Evolutionary conservation across 73 alveolate species (phyloP).

Genomic region (Tetrahymena malaccensis): DNA sequence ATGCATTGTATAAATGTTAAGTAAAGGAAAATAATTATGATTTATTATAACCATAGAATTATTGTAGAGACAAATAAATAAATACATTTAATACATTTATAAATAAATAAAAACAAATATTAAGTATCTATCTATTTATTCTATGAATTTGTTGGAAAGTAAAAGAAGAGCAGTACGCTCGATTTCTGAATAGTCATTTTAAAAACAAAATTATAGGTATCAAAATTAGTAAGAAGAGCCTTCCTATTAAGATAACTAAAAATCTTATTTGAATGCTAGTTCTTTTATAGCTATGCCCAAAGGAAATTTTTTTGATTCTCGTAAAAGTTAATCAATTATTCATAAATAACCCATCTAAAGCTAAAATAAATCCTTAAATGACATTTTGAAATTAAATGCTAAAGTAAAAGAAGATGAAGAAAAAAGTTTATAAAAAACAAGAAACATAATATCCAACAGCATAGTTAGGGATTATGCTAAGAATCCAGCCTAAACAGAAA

Average conservation of each 20-base stretch:
- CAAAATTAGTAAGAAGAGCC: neutral
- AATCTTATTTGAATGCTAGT: neutral
- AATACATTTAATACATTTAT: neutral
- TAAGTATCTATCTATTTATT: neutral
- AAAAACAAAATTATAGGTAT: neutral
- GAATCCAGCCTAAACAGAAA: neutral
- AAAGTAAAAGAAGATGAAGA: neutral
- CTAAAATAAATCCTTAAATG: neutral
- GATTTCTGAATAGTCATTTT: neutral
- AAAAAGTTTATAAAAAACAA: neutral
- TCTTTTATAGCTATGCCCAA: neutral
- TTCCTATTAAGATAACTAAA: neutral
- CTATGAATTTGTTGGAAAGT: neutral
- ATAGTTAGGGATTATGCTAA: neutral
- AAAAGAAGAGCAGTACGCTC: neutral
- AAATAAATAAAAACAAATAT: neutral
- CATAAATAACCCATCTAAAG: neutral
- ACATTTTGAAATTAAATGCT: neutral
- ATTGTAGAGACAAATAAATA: neutral
- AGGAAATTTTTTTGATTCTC: neutral
- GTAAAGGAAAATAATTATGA: neutral
- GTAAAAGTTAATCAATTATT: neutral
- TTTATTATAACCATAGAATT: neutral
- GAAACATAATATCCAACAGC: neutral
- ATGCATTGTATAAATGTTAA: no score